Evolutionary conservation across 441 rosid genomes (phyloP), one percentile per base, ranked within the genome.

Genomic region (Pelargonium citronellum): DNA sequence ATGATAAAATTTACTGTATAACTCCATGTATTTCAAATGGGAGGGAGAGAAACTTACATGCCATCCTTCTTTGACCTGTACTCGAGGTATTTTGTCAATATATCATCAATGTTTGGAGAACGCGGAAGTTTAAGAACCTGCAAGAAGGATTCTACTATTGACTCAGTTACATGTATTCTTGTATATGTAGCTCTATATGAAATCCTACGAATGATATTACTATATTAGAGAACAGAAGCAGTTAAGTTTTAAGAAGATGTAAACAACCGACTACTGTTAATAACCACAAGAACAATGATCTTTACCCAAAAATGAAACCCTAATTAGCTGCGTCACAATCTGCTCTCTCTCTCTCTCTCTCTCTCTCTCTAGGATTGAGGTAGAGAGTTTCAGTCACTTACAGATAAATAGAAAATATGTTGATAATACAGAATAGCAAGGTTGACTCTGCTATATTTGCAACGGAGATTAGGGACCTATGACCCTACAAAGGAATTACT

Each of bases 111-210:
- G 74, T 64, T 95, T 34, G 98, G 97, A 12, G 87, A 82, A 8
- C 97, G 87, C 2, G 99, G 99, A 83, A 95, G 96, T 82, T 88
- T 92, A 77, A 95, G 86, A 80, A 92, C 89, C 99, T 95, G 86
- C 82, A 79, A 61, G 64, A 47, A 71, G 37, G 74, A 74, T 66
- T 37, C 11, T 17, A 58, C 12, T 19, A 58, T 4, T 58, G 30
- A 64, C 55, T 62, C 61, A 70, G 60, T 16, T 60, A 65, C 49
- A 63, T 70, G 12, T 16, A 79, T 60, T 12, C 12, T 60, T 16
- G 46, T 17, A 64, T 67, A 70, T 12, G 69, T 22, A 69, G 44
- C 62, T 47, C 39, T 13, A 51, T 43, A 57, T 20, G 63, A 64
- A 67, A 41, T 30, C 41, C 47, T 49, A 55, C 4, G 5, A 47